A percentile compares a stretch with the other conserved stretches of the same genome.
phyloP scores from a whole-genome alignment of 495 filamentous ascomycete species.

The Chaetomium cochliodes region DNA sequence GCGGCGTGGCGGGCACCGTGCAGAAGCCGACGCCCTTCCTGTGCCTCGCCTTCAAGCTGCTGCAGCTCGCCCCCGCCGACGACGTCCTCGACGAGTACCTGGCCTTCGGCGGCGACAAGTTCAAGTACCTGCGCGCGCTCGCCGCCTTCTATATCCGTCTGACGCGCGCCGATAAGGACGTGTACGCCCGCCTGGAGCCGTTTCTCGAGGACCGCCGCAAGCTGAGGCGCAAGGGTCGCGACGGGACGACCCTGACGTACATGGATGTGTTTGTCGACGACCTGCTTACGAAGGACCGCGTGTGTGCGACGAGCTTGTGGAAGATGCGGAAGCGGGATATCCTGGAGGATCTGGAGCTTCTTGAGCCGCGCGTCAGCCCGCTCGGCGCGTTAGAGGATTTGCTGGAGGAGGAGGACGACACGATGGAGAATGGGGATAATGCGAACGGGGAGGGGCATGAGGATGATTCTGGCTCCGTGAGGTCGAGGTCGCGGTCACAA shows the following conservation, averaged over 20 bases:
- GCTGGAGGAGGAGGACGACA: constrained; percentile 61
- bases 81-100: constrained; percentile 83
- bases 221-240: constrained; percentile 68
- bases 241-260: constrained; percentile 69
- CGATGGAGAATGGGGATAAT: constrained; percentile 39
- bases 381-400: constrained; percentile 84
- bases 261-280: constrained; percentile 96
- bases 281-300: constrained; percentile 80
- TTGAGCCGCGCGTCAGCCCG: constrained; percentile 84
- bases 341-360: constrained; percentile 83
- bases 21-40: constrained; percentile 91
- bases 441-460: constrained; percentile 28
- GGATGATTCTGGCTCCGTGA: constrained; percentile 22
- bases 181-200: constrained; percentile 79
- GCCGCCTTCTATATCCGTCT: constrained; percentile 92
- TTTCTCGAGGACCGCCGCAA: constrained; percentile 81
- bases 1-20: constrained; percentile 76
- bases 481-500: constrained; percentile 22
- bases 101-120: constrained; percentile 65
- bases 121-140: constrained; percentile 86
- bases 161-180: constrained; percentile 76
- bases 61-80: constrained; percentile 77
- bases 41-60: constrained; percentile 90
- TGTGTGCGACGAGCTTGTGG: constrained; percentile 89
- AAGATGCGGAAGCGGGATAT: constrained; percentile 79